Percentiles rank a stretch among this genome's conserved stretches.
Conservation (phyloP, 495 filamentous ascomycete genomes). For the Penicillium paxilli region DNA sequence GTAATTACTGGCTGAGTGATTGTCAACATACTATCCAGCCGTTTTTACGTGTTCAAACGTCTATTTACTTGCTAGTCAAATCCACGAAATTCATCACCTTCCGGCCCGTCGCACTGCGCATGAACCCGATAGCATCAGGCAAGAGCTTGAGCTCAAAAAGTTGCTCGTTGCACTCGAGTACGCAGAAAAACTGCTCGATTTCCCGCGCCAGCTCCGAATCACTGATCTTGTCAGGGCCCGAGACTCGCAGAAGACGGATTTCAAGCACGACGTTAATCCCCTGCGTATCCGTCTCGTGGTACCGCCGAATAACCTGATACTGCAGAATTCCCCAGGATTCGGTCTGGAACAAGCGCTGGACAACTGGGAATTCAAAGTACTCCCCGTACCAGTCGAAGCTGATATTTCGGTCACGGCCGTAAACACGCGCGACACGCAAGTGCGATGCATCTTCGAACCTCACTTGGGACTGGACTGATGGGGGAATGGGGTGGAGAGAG, state of each 20-base stretch:
- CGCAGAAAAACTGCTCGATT: slow-evolving; percentile 7
- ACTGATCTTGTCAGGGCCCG: slow-evolving; percentile 19
- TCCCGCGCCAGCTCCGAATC: slow-evolving; percentile 19
- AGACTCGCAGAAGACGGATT: slow-evolving; percentile 8
- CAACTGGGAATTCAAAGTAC: slow-evolving; percentile 29
- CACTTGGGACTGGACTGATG: background rate
- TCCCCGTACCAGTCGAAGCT: slow-evolving; percentile 35
- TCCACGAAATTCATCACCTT: slow-evolving; percentile 18
- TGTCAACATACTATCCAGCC: no score
- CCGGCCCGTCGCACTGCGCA: slow-evolving; percentile 7
- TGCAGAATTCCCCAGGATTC: slow-evolving; percentile 29
- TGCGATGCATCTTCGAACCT: slow-evolving; percentile 1
- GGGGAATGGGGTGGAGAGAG: slow-evolving; percentile 29
- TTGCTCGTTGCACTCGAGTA: slow-evolving; percentile 2
- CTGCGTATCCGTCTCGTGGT: slow-evolving; percentile 6
- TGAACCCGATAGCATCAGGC: slow-evolving; percentile 4
- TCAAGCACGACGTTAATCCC: slow-evolving; percentile 6
- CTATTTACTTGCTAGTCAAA: no score
- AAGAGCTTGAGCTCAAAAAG: background rate
- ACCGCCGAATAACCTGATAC: slow-evolving; percentile 35
- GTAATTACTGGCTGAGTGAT: no score
- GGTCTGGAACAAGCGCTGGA: slow-evolving; percentile 12
- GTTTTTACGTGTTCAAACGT: no score
- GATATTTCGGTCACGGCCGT: slow-evolving; percentile 34
- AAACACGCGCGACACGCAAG: slow-evolving; percentile 23